Percentiles rank a stretch among this genome's conserved stretches.
phyloP scores from a whole-genome alignment of 2,329 filamentous ascomycete genomes.

The Colletotrichum navitas region DNA sequence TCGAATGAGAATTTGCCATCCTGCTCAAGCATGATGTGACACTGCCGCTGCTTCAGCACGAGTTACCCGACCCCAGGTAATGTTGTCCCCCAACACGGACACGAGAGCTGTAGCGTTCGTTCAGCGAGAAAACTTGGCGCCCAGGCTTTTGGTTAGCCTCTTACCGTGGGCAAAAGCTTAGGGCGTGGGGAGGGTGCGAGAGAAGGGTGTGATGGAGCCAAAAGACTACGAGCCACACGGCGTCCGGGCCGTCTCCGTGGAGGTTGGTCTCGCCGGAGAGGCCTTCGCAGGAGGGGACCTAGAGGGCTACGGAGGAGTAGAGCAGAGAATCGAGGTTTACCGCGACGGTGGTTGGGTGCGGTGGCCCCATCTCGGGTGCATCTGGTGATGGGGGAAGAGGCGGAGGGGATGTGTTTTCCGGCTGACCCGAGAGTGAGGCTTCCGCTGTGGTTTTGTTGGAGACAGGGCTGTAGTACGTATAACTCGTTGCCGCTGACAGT shows the following conservation, averaged over 20 bases:
- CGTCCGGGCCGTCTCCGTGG: background rate
- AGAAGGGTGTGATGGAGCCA: background rate
- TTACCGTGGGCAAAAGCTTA: too few relatives aligned
- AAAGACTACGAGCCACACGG: background rate
- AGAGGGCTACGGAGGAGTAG: background rate
- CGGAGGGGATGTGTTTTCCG: background rate
- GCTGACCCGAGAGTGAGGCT: background rate
- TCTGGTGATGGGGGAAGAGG: background rate
- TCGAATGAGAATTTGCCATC: background rate
- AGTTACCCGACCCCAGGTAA: too few relatives aligned
- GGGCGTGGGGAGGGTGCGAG: too few relatives aligned
- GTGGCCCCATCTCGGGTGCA: background rate
- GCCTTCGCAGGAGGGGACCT: background rate
- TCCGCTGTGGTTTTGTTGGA: background rate
- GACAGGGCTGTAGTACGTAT: background rate
- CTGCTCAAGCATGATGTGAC: background rate
- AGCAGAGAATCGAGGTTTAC: too few relatives aligned
- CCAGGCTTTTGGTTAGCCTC: too few relatives aligned
- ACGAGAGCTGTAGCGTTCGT: too few relatives aligned
- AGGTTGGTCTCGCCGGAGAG: background rate
- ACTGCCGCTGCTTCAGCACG: too few relatives aligned
- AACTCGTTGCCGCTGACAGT: too few relatives aligned
- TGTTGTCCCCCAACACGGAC: too few relatives aligned
- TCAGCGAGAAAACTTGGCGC: too few relatives aligned
- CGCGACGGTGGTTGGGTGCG: background rate